phyloP scores from a whole-genome alignment of 257 asterid genomes.

The Nemophila menziesii region DNA sequence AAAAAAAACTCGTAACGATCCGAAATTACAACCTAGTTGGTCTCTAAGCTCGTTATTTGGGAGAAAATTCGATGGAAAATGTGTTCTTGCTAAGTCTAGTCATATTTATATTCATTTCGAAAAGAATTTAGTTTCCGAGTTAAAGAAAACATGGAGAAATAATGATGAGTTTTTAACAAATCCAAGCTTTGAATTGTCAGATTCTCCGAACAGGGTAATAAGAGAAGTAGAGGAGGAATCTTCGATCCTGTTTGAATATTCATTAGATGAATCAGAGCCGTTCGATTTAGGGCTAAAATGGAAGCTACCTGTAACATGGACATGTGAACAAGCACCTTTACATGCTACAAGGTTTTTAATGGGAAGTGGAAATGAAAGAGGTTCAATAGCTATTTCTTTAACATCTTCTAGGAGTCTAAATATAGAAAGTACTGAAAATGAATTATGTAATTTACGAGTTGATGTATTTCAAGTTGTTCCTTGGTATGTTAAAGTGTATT shows the following conservation, averaged over 20 bases:
- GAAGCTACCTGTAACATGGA: conserved; percentile 76
- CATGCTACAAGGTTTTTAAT: conserved; percentile 68
- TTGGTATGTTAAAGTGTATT: conserved; percentile 96
- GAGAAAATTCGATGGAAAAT: conserved; percentile 54
- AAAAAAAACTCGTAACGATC: conserved; percentile 24
- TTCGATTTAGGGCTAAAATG: conserved; percentile 74
- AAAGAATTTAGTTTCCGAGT: conserved; percentile 45
- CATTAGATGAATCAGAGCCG: conserved; percentile 47
- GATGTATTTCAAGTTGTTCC: conserved; percentile 90
- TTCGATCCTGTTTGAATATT: conserved; percentile 51
- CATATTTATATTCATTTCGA: conserved; percentile 71
- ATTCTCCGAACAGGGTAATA: conserved; percentile 50
- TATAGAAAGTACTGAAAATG: conserved; percentile 19
- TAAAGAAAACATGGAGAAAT: conserved; percentile 17
- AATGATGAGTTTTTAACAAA: conserved; percentile 20
- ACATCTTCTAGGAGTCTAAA: conserved; percentile 33
- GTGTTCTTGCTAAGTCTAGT: conserved; percentile 65
- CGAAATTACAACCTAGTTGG: conserved; percentile 61
- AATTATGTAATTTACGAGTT: conserved; percentile 44
- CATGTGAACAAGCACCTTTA: conserved; percentile 67
- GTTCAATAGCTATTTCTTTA: conserved; percentile 81
- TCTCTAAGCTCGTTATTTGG: conserved; percentile 84
- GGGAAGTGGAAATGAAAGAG: conserved; percentile 98
- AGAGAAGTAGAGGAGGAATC: conserved; percentile 33
- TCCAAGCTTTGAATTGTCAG: conserved; percentile 50